Conservation (phyloP, 1,284 basidiomycete genomes). For the Calocybe gambosa region DNA sequence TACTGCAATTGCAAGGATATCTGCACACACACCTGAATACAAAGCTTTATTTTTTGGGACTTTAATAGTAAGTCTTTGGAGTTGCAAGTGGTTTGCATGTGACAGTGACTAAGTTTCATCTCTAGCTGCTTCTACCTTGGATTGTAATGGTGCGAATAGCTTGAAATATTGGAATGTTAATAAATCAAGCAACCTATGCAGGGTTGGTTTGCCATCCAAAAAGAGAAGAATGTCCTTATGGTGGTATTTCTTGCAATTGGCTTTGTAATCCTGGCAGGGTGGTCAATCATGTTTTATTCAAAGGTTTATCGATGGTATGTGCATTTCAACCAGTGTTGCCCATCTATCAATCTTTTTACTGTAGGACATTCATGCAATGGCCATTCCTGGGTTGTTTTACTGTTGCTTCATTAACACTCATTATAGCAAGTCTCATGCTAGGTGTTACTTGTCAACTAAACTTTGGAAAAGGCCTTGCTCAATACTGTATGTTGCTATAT, state of each 20-base stretch:
- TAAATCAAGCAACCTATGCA: too few relatives aligned
- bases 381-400: conserved; percentile 46
- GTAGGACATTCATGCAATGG: conserved; percentile 49
- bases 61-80: conserved; percentile 28
- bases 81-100: too few relatives aligned
- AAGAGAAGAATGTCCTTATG: conserved; percentile 39
- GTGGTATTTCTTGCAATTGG: conserved; percentile 35
- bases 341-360: not conserved
- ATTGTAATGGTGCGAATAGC: conserved; percentile 37
- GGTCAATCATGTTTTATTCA: conserved; percentile 50
- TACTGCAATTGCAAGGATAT: conserved; percentile 38
- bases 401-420: conserved; percentile 39
- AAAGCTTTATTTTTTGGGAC: conserved; percentile 39
- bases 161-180: too few relatives aligned
- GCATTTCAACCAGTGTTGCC: not conserved
- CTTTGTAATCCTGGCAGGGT: conserved; percentile 33
- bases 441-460: conserved; percentile 42
- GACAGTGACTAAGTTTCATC: not conserved
- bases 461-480: conserved; percentile 46
- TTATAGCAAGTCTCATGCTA: conserved; percentile 38
- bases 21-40: conserved; percentile 36
- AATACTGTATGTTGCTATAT: conserved; percentile 32
- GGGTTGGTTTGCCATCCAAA: conserved; percentile 51
- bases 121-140: conserved; percentile 47
- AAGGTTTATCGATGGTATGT: conserved; percentile 42